Conservation (phyloP, 139 green algal genomes). For the Penium margaritaceum region DNA sequence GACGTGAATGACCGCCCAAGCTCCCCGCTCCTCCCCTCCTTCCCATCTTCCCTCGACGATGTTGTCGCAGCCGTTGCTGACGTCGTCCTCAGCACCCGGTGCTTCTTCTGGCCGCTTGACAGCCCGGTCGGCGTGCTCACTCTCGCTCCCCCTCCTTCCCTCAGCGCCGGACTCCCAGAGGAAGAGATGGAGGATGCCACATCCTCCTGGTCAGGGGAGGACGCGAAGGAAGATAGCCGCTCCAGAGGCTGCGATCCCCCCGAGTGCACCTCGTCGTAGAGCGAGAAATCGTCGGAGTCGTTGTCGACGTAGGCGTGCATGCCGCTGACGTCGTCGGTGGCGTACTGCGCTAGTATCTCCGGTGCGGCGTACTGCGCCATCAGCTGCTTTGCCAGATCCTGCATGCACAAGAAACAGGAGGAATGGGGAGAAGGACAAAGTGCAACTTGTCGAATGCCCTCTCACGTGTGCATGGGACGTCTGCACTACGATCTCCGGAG, state of each 20-base stretch:
- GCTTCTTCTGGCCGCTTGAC: no score
- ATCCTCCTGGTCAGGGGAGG: background rate
- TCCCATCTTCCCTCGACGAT: background rate
- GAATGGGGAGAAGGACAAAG: background rate
- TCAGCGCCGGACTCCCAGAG: background rate
- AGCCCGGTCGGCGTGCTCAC: background rate
- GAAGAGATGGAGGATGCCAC: no score
- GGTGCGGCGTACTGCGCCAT: constrained; percentile 21
- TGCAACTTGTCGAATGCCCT: background rate
- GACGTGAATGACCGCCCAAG: no score
- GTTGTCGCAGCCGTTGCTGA: no score
- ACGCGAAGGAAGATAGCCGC: constrained; percentile 15
- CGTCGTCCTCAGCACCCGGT: no score
- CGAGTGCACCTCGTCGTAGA: no score
- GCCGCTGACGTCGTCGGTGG: background rate
- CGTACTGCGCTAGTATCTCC: constrained; percentile 1
- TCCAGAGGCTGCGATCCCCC: background rate
- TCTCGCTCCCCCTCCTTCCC: background rate
- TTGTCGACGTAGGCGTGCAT: background rate
- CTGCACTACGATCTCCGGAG: constrained; percentile 5
- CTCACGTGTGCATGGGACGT: background rate
- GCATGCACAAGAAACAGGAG: background rate
- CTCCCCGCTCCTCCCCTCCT: background rate
- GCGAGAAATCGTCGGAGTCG: background rate
- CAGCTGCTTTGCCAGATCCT: constrained; percentile 34